These are phyloP conservation scores for Venturia aucupariae DNA, from an alignment of 2,329 filamentous ascomycete genomes.

Conservation along the genomic window DNA sequence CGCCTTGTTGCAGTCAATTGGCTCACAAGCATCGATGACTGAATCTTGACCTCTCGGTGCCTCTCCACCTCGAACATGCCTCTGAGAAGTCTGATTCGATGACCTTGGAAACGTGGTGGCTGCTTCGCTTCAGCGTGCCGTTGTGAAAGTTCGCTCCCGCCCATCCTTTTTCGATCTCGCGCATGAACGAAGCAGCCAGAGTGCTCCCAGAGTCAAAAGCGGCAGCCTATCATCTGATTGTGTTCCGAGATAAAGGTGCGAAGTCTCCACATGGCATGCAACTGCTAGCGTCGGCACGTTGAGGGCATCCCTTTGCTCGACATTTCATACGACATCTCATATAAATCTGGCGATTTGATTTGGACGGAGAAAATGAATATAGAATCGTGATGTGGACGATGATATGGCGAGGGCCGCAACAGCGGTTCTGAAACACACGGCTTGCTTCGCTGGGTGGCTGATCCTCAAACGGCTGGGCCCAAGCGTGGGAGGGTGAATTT, in stretches of 20 bases:
- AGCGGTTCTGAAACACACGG: not conserved
- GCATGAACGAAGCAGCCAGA: constrained; percentile 4
- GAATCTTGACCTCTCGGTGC: constrained; percentile 5
- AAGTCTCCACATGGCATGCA: not conserved
- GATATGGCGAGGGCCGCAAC: not conserved
- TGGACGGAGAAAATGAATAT: not conserved
- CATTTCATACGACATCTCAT: not conserved
- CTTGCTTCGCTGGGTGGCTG: not conserved
- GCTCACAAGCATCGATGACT: not conserved
- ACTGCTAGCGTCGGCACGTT: not conserved
- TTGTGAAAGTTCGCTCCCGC: constrained; percentile 5
- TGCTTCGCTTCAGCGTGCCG: constrained; percentile 3
- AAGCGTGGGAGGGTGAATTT: not conserved
- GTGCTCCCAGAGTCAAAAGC: not conserved
- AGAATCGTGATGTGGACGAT: not conserved
- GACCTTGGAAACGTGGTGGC: not conserved
- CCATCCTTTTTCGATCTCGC: not conserved
- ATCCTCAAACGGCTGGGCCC: not conserved
- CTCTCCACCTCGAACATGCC: not conserved
- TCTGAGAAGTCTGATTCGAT: not conserved
- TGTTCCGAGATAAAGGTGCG: not conserved
- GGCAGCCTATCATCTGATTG: constrained; percentile 7
- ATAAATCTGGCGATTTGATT: not conserved
- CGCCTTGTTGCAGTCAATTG: not conserved
- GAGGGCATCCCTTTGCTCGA: not conserved